These are phyloP conservation scores for Aureobasidium namibiae DNA, from an alignment of 2,329 filamentous ascomycete genomes.

Conservation along the genomic window DNA sequence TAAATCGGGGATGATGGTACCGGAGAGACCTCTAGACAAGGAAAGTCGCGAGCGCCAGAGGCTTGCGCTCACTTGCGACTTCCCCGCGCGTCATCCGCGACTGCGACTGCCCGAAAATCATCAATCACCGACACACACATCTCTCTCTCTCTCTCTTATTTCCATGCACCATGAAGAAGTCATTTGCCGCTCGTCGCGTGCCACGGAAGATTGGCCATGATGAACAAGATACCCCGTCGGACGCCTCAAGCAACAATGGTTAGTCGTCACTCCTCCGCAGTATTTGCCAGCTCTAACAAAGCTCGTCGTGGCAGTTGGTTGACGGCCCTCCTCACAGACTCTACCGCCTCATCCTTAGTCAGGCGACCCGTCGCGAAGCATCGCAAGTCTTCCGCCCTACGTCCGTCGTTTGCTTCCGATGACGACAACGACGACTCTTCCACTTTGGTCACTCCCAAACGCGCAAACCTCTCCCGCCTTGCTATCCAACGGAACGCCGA, in stretches of 20 bases:
- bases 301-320: constrained; percentile 18
- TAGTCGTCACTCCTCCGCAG: constrained; percentile 19
- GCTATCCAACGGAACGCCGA: constrained; percentile 60
- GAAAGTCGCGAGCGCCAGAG: neutral
- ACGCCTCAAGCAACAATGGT: constrained; percentile 33
- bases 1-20: neutral
- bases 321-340: constrained; percentile 13
- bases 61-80: neutral
- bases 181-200: constrained; percentile 53
- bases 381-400: constrained; percentile 65
- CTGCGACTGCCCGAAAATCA: neutral
- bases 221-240: constrained; percentile 46
- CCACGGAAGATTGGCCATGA: constrained; percentile 70
- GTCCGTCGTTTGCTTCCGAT: constrained; percentile 65
- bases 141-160: neutral
- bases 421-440: constrained; percentile 43
- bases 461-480: constrained; percentile 53
- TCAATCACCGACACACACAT: too few relatives aligned
- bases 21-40: neutral
- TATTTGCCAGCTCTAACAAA: constrained; percentile 22
- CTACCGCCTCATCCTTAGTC: constrained; percentile 39
- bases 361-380: constrained; percentile 46
- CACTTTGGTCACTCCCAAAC: constrained; percentile 53
- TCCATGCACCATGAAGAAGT: constrained; percentile 46
- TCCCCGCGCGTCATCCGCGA: neutral